Conservation (phyloP, 2,329 filamentous ascomycete genomes). For the Sodiomyces alkalinus region DNA sequence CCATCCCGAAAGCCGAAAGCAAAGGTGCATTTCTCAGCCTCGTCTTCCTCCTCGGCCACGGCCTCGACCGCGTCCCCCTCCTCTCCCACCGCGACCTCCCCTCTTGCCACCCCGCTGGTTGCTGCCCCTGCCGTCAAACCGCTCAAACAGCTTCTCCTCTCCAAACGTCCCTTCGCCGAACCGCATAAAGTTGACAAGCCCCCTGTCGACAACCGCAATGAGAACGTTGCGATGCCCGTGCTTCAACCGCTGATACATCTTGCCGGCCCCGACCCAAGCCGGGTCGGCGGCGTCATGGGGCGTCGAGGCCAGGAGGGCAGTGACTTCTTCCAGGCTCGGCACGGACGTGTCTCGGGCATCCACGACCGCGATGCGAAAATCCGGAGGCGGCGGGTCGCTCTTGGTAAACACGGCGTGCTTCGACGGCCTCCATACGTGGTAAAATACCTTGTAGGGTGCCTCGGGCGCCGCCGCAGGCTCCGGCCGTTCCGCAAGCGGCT, state of each 20-base stretch:
- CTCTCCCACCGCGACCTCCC: conserved; percentile 25
- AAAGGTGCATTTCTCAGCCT: no score
- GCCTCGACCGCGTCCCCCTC: conserved; percentile 23
- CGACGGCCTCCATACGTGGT: conserved; percentile 65
- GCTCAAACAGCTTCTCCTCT: conserved; percentile 55
- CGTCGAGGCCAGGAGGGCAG: conserved; percentile 55
- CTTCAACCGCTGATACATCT: conserved; percentile 63
- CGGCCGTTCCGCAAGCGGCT: conserved; percentile 26
- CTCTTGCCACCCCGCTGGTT: conserved; percentile 18
- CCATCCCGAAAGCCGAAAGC: no score
- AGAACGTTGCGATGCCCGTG: conserved; percentile 74
- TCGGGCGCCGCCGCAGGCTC: conserved; percentile 12
- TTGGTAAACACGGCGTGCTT: conserved; percentile 54
- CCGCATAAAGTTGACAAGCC: conserved; percentile 75
- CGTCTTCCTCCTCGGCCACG: conserved; percentile 15
- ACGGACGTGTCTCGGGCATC: conserved; percentile 57
- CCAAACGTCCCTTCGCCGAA: conserved; percentile 70
- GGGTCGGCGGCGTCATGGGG: conserved; percentile 39
- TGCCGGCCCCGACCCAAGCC: conserved; percentile 24
- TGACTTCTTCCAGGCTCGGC: conserved; percentile 59
- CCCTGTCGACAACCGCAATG: conserved; percentile 77
- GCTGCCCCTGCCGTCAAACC: conserved; percentile 29
- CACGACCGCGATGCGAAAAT: conserved; percentile 74
- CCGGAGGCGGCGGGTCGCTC: conserved; percentile 58
- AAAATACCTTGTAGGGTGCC: conserved; percentile 57